phyloP scores from a whole-genome alignment of 768 basidiomycete genomes.

The Zangia roseola region DNA sequence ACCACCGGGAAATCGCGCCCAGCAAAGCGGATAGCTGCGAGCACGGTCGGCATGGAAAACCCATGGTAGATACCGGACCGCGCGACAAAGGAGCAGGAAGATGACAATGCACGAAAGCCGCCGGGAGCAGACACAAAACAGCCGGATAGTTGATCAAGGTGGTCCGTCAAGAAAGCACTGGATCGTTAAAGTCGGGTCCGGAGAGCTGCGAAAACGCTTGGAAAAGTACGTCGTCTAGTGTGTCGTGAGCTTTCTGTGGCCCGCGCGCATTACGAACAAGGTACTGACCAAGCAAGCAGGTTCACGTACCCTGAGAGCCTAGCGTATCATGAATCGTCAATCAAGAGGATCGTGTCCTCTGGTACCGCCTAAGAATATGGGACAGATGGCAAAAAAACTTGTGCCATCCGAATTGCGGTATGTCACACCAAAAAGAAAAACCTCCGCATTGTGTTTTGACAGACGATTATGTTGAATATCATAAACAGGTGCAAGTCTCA shows the following conservation, averaged over 20 bases:
- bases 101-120: constrained; percentile 11
- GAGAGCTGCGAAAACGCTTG: neutral
- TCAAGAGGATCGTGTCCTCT: no score
- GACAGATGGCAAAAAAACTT: neutral
- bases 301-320: constrained; percentile 5
- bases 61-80: neutral
- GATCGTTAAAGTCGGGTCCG: constrained; percentile 3
- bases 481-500: constrained; percentile 18
- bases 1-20: constrained; percentile 1
- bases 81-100: neutral
- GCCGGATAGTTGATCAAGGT: neutral
- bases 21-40: neutral
- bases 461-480: constrained; percentile 9
- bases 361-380: neutral
- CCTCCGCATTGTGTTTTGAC: constrained; percentile 17
- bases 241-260: neutral
- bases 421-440: constrained; percentile 2
- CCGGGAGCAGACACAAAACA: neutral
- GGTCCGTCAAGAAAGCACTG: neutral
- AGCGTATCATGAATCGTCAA: no score
- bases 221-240: constrained; percentile 4
- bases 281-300: constrained; percentile 1
- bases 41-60: constrained; percentile 1
- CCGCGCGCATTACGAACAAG: neutral
- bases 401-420: constrained; percentile 8